A percentile compares a stretch with the other conserved stretches of the same genome.
These are phyloP conservation scores for Alternaria gaisen DNA, from an alignment of 2,329 filamentous ascomycete genomes.

Conservation along the genomic window DNA sequence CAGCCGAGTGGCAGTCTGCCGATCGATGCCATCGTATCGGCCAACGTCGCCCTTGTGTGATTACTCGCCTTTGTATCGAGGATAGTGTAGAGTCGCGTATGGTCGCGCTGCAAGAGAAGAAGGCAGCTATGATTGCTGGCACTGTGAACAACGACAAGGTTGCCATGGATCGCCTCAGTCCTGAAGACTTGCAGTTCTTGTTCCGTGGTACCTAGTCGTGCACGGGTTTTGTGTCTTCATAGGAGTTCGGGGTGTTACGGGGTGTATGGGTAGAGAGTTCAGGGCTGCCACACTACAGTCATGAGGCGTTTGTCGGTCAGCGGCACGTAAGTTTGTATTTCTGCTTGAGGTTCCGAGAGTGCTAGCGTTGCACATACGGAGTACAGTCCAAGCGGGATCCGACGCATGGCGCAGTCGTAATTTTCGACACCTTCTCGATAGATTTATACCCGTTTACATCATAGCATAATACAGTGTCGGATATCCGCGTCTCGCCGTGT, in stretches of 20 bases:
- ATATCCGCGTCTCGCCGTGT: not conserved
- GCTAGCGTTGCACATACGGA: not conserved
- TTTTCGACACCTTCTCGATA: not conserved
- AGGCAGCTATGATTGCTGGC: conserved; percentile 96
- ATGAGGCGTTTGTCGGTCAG: conserved; percentile 10
- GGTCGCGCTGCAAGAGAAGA: conserved; percentile 97
- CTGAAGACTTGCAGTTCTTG: conserved; percentile 94
- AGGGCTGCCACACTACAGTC: not conserved
- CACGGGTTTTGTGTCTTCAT: not conserved
- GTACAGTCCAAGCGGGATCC: not conserved
- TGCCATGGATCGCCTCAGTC: conserved; percentile 88
- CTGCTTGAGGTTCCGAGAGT: not conserved
- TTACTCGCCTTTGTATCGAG: conserved; percentile 94
- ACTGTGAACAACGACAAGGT: conserved; percentile 94
- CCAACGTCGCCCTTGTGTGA: conserved; percentile 90
- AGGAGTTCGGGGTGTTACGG: not conserved
- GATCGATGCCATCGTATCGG: conserved; percentile 89
- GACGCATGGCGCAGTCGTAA: not conserved
- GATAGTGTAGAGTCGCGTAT: conserved; percentile 97
- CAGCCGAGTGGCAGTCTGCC: conserved; percentile 98
- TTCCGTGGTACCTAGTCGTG: conserved; percentile 74
- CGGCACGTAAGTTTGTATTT: not conserved
- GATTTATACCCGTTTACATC: not conserved
- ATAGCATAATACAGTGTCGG: not conserved
- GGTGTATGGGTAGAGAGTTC: not conserved